A percentile compares a stretch with the other conserved stretches of the same genome.
These are phyloP conservation scores for Crepidotus sp. DNA, from an alignment of 1,284 basidiomycete genomes.

Conservation along the genomic window DNA sequence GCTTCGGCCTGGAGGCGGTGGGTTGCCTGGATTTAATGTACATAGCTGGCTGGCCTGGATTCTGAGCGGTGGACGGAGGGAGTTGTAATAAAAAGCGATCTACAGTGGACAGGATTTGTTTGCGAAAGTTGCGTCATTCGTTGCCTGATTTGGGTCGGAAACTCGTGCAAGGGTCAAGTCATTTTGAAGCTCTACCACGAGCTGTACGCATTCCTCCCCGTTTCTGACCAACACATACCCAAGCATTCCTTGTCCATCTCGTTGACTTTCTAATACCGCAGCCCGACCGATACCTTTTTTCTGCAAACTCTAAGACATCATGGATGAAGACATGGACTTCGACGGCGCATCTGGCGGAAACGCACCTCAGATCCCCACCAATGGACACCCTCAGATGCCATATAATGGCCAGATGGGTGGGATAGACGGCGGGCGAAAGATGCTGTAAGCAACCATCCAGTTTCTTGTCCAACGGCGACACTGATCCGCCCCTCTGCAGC, in stretches of 20 bases:
- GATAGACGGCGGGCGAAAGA: slow-evolving; percentile 45
- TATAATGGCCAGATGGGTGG: slow-evolving; percentile 23
- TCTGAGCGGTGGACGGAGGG: slow-evolving; percentile 10
- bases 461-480: slow-evolving; percentile 3
- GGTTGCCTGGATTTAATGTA: slow-evolving; percentile 43
- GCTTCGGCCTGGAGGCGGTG: slow-evolving; percentile 52
- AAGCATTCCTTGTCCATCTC: slow-evolving; percentile 5
- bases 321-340: slow-evolving; percentile 68
- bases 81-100: neutral
- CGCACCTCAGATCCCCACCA: slow-evolving; percentile 24
- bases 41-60: slow-evolving; percentile 48
- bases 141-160: slow-evolving; percentile 1
- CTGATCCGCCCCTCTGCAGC: slow-evolving; percentile 32
- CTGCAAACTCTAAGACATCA: slow-evolving; percentile 26
- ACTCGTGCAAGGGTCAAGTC: slow-evolving; percentile 8
- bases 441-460: slow-evolving; percentile 51
- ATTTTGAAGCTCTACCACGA: slow-evolving; percentile 14
- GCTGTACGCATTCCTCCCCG: slow-evolving; percentile 12
- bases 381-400: slow-evolving; percentile 30
- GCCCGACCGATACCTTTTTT: slow-evolving; percentile 7
- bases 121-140: slow-evolving; percentile 10
- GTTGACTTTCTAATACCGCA: slow-evolving; percentile 10
- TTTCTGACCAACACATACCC: slow-evolving; percentile 11
- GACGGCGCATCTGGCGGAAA: slow-evolving; percentile 26
- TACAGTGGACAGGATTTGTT: neutral